phyloP scores from a whole-genome alignment of 306 rosid genomes.

The Castanea mollissima region DNA sequence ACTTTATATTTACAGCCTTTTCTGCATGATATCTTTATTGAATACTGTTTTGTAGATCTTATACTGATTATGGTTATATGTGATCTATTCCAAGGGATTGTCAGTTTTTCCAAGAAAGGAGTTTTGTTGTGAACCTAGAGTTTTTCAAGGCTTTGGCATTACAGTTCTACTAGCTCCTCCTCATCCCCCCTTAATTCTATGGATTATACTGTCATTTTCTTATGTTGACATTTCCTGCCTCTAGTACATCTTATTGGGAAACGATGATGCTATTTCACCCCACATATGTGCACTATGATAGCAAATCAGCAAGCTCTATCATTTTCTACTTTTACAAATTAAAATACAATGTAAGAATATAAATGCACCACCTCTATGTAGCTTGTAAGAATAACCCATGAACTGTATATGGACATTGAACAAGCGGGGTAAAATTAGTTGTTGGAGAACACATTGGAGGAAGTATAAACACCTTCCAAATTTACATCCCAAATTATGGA shows the following conservation, averaged over 20 bases:
- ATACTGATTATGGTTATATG: neutral
- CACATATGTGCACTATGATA: neutral
- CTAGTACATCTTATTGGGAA: neutral
- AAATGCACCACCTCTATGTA: neutral
- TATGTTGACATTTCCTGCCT: neutral
- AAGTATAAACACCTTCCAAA: neutral
- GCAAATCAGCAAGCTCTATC: neutral
- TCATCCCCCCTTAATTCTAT: neutral
- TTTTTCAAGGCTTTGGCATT: neutral
- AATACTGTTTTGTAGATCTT: neutral
- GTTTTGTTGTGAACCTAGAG: neutral
- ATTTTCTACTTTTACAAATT: neutral
- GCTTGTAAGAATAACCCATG: neutral
- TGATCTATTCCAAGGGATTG: neutral
- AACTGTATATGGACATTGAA: neutral
- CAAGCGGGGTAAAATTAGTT: neutral
- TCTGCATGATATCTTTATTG: neutral
- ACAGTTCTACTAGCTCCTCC: neutral
- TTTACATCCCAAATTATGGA: neutral
- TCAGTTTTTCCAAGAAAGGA: neutral
- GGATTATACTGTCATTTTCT: neutral
- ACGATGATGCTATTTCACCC: neutral
- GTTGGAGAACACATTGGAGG: neutral
- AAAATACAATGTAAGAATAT: neutral
- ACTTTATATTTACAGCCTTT: neutral